These are phyloP conservation scores for Trypanosomatidae sp. DNA, from an alignment of 208 protist species.

Conservation along the genomic window DNA sequence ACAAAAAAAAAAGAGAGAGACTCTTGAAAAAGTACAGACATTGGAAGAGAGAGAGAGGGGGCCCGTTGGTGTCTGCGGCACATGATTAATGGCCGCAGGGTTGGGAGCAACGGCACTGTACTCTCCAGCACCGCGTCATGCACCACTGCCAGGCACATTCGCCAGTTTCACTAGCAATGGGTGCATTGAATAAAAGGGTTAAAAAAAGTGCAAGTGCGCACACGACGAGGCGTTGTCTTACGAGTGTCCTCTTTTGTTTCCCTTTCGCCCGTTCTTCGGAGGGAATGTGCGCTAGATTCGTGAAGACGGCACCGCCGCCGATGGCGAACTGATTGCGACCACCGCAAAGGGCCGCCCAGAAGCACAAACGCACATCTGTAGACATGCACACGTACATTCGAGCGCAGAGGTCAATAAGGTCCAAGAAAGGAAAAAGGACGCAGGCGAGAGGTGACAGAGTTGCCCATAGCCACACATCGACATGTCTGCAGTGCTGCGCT, in stretches of 20 bases:
- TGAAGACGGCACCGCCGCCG: too few species aligned
- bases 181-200: background rate
- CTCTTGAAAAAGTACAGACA: background rate
- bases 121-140: background rate
- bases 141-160: background rate
- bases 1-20: background rate
- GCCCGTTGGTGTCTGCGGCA: background rate
- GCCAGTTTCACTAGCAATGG: background rate
- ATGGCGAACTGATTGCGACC: too few species aligned
- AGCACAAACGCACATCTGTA: too few species aligned
- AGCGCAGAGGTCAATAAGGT: background rate
- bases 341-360: too few species aligned
- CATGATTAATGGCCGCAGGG: background rate
- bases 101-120: background rate
- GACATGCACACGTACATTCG: background rate
- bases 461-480: too few species aligned
- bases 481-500: background rate
- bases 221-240: too few species aligned
- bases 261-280: too few species aligned
- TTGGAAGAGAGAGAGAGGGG: background rate
- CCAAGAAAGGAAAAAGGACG: background rate
- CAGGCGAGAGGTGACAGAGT: background rate
- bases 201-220: too few species aligned
- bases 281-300: too few species aligned
- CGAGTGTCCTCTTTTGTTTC: too few species aligned